Base-by-base conservation (phyloP, 2,329 filamentous ascomycete genomes). In the Hypoxylon sp. region DNA sequence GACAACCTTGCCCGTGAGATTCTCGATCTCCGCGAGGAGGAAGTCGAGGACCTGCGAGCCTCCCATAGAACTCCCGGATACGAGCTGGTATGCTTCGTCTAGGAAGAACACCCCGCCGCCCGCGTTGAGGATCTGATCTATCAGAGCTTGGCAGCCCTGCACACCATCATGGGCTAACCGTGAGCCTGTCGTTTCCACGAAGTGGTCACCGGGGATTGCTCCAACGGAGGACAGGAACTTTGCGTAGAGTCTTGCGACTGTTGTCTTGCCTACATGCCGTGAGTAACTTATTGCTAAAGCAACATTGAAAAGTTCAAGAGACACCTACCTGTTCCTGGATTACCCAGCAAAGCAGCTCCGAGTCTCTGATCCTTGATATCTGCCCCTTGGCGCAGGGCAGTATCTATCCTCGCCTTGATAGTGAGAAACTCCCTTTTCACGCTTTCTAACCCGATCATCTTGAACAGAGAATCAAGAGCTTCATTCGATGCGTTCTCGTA, bases 51-150 rank as follows among this genome's bases (percentile, higher is more conserved):
- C 90, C 0, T 86, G 84, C 0, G 79, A 81, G 0, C 91, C 91
- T 0, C 87, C 87, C 1, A 76, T 73, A 17, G 81, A 91, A 58
- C 87, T 86, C 0, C 86, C 85, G 0, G 87, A 87, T 0, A 88
- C 84, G 0, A 95, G 82, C 70, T 94, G 92, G 73, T 95, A 94
- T 0, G 92, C 91, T 76, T 95, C 92, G 65, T 95, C 92, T 14
- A 95, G 90, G 74, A 94, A 94, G 2, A 93, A 74, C 0, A 90
- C 90, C 0, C 92, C 92, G 0, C 92, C 92, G 0, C 87, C 89
- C 0, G 79, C 71, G 19, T 88, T 81, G 3, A 88, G 76, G 0
- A 94, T 83, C 0, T 81, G 72, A 2, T 90, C 82, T 5, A 92
- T 79, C 0, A 89, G 78, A 11, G 84, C 83, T 73, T 91, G 84